Conservation (phyloP, 2,329 filamentous ascomycete genomes). For the Pyrenophora seminiperda region DNA sequence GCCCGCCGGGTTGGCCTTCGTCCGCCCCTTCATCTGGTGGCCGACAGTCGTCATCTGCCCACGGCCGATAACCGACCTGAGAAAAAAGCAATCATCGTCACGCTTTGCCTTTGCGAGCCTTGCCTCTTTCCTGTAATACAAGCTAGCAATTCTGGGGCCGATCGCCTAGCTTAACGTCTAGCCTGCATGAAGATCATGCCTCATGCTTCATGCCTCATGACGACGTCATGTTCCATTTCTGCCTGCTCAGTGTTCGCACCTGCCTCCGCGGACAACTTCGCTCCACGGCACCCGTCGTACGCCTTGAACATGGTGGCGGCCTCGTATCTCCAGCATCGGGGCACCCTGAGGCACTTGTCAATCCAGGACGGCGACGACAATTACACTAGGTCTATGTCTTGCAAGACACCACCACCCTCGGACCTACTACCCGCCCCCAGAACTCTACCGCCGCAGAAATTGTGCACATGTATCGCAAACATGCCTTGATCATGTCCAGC, state of each 20-base stretch:
- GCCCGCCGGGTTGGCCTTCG: background rate
- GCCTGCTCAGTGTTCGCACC: background rate
- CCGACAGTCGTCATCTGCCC: background rate
- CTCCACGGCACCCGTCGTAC: background rate
- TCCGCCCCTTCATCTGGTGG: background rate
- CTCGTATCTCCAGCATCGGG: background rate
- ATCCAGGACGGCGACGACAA: constrained; percentile 1
- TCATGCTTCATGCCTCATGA: constrained; percentile 1
- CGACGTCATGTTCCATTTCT: background rate
- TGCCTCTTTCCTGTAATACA: background rate
- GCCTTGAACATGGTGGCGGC: no score
- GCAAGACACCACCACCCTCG: no score
- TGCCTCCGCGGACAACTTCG: background rate
- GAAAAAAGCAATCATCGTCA: constrained; percentile 9
- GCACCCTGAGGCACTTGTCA: background rate
- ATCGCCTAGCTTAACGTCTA: constrained; percentile 11
- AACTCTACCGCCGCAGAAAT: background rate
- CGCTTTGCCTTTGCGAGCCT: background rate
- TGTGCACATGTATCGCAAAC: background rate
- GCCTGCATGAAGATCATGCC: constrained; percentile 8
- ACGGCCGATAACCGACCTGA: constrained; percentile 4
- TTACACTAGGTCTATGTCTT: no score
- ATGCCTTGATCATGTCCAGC: background rate
- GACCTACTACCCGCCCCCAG: no score
- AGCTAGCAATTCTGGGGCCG: constrained; percentile 1